Conservation (phyloP, 1,284 basidiomycete genomes). For the Sporisorium reilianum region DNA sequence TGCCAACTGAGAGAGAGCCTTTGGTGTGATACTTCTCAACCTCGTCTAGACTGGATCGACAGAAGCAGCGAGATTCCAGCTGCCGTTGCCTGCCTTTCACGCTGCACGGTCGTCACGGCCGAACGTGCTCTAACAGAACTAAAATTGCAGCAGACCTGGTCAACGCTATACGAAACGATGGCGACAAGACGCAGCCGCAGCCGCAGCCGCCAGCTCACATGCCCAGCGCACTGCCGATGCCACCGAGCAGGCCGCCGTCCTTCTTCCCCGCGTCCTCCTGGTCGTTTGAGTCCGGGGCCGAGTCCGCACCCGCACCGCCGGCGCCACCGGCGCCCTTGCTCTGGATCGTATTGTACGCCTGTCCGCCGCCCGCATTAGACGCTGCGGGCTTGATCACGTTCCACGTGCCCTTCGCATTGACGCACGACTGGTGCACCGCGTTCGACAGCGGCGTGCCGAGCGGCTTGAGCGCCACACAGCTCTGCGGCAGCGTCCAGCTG, state of each 20-base stretch:
- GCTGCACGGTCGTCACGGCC: not conserved
- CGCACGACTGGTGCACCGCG: slow-evolving; percentile 27
- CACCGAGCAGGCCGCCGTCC: slow-evolving; percentile 11
- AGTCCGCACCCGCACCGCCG: not conserved
- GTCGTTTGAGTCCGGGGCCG: slow-evolving; percentile 4
- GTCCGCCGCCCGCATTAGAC: slow-evolving; percentile 17
- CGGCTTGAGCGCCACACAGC: slow-evolving; percentile 38
- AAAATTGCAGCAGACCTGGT: not conserved
- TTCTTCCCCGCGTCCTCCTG: slow-evolving; percentile 12
- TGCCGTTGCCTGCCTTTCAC: not conserved
- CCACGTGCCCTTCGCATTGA: slow-evolving; percentile 31
- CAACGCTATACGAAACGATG: not conserved
- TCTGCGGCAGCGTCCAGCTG: slow-evolving; percentile 39
- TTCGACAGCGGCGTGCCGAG: slow-evolving; percentile 22
- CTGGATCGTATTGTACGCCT: slow-evolving; percentile 24
- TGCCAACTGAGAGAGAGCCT: too few relatives aligned
- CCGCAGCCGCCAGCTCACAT: too few relatives aligned
- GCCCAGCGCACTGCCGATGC: slow-evolving; percentile 12
- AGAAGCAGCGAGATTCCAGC: too few relatives aligned
- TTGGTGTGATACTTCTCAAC: too few relatives aligned
- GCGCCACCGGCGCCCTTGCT: slow-evolving; percentile 3
- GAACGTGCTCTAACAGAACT: not conserved
- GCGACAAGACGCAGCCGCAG: too few relatives aligned
- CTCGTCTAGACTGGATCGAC: too few relatives aligned
- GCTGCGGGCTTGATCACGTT: slow-evolving; percentile 33